A percentile compares a stretch with the other conserved stretches of the same genome.
Evolutionary conservation across 2,329 filamentous ascomycete genomes (phyloP).

Genomic region (Microcyclosporella mali): DNA sequence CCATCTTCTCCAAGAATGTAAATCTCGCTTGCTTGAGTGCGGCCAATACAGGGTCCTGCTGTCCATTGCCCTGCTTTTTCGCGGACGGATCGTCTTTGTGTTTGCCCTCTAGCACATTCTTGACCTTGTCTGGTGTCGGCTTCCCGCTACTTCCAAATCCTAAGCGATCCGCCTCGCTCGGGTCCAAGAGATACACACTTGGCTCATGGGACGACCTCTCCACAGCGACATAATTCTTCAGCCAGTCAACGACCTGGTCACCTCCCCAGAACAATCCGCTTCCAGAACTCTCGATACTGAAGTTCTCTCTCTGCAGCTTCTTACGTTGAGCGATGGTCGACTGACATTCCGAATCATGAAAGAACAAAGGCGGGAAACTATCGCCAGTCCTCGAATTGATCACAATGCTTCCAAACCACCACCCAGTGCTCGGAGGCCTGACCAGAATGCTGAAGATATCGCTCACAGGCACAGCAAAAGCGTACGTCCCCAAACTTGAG

Average conservation of each 20-base stretch:
- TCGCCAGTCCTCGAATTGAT: slow-evolving; percentile 89
- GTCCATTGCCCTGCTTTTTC: slow-evolving; percentile 50
- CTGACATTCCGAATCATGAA: slow-evolving; percentile 95
- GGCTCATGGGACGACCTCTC: slow-evolving; percentile 81
- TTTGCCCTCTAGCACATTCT: slow-evolving; percentile 37
- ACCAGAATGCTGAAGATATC: slow-evolving; percentile 88
- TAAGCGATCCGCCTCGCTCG: slow-evolving; percentile 72
- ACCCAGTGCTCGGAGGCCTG: slow-evolving; percentile 84
- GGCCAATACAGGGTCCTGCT: slow-evolving; percentile 90
- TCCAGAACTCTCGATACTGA: slow-evolving; percentile 54
- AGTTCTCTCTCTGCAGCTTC: slow-evolving; percentile 72
- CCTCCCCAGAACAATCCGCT: slow-evolving; percentile 96
- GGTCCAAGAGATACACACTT: slow-evolving; percentile 86
- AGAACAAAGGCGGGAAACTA: slow-evolving; percentile 91
- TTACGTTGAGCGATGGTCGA: slow-evolving; percentile 93
- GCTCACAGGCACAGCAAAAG: slow-evolving; percentile 84
- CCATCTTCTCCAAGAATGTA: slow-evolving; percentile 95
- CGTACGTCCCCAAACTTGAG: slow-evolving; percentile 68
- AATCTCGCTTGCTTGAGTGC: slow-evolving; percentile 91
- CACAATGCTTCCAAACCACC: slow-evolving; percentile 96
- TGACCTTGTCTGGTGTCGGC: slow-evolving; percentile 44
- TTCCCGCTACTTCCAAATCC: slow-evolving; percentile 62
- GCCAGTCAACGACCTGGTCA: slow-evolving; percentile 87
- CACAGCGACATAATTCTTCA: slow-evolving; percentile 75
- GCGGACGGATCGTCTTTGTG: slow-evolving; percentile 34